phyloP scores from a whole-genome alignment of 768 basidiomycete species.

The Boletellus ananas region DNA sequence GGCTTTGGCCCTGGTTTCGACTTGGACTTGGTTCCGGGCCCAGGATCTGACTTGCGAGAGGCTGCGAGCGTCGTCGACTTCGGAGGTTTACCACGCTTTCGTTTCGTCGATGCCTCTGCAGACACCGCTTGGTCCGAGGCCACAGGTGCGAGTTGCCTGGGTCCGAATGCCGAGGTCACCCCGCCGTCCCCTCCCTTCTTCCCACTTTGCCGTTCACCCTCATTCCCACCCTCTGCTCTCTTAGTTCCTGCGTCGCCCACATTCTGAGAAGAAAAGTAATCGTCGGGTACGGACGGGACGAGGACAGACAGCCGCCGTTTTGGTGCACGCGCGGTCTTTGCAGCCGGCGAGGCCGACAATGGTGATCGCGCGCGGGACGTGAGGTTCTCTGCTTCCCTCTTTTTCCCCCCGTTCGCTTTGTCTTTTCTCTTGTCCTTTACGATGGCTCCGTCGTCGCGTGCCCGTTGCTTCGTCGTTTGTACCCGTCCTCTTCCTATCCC shows the following conservation, averaged over 20 bases:
- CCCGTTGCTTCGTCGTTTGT: neutral
- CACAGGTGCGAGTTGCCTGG: constrained; percentile 14
- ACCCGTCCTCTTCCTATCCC: neutral
- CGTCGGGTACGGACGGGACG: constrained; percentile 23
- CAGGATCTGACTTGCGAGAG: constrained; percentile 2
- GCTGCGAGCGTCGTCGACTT: constrained; percentile 1
- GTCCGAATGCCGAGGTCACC: neutral
- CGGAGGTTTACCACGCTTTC: constrained; percentile 18
- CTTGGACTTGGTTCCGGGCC: neutral
- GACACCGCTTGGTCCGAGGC: constrained; percentile 21
- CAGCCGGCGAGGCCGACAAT: constrained; percentile 1
- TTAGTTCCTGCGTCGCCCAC: neutral
- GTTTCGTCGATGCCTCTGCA: constrained; percentile 20
- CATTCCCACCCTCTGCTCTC: neutral
- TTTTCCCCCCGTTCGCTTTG: neutral
- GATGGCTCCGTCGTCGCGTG: neutral
- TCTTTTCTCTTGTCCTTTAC: constrained; percentile 1
- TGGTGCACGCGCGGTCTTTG: neutral
- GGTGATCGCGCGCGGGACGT: neutral
- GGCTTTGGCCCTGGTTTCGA: constrained; percentile 1
- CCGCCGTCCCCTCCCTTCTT: neutral
- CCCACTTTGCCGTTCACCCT: neutral
- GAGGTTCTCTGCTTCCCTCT: neutral
- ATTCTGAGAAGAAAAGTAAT: constrained; percentile 24
- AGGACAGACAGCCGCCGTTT: constrained; percentile 29